A percentile compares a stretch with the other conserved stretches of the same genome.
Evolutionary conservation across 805 yeast species (phyloP).

Genomic region (Starmerella potacharoeniae): DNA sequence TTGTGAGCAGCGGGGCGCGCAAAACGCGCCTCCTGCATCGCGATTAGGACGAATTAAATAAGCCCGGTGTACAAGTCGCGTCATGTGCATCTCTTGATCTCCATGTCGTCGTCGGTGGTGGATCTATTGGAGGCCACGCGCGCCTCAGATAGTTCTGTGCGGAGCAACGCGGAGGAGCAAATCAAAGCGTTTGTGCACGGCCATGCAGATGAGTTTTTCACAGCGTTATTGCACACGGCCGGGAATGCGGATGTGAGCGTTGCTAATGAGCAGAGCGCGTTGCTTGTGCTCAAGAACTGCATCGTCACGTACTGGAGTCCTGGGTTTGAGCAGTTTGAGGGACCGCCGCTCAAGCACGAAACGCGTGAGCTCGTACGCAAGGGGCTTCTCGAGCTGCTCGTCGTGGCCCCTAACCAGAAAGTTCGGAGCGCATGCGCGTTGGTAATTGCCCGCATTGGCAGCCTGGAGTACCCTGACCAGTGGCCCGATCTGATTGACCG

Average conservation of each 20-base stretch:
- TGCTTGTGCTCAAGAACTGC: slow-evolving; percentile 54
- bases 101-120: slow-evolving; percentile 7
- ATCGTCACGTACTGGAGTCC: slow-evolving; percentile 74
- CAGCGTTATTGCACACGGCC: slow-evolving; percentile 13
- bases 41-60: not conserved
- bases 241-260: slow-evolving; percentile 9
- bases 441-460: slow-evolving; percentile 72
- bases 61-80: not conserved
- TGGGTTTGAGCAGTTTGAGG: slow-evolving; percentile 63
- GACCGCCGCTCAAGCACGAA: slow-evolving; percentile 48
- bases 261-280: slow-evolving; percentile 40
- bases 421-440: slow-evolving; percentile 58
- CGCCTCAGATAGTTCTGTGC: slow-evolving; percentile 5
- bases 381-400: slow-evolving; percentile 40
- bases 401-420: slow-evolving; percentile 33
- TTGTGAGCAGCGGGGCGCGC: too few relatives aligned
- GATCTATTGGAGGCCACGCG: slow-evolving; percentile 14
- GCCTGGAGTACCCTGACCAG: slow-evolving; percentile 87
- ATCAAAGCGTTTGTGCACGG: slow-evolving; percentile 1
- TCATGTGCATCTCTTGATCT: slow-evolving; percentile 2
- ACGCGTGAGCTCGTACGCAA: slow-evolving; percentile 43
- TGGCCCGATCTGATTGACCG: slow-evolving; percentile 58
- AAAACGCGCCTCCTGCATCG: too few relatives aligned
- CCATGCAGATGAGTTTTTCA: slow-evolving; percentile 13
- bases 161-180: slow-evolving; percentile 13